Percentiles rank a stretch among this genome's conserved stretches.
Conservation (phyloP, 129 eudicot genomes). For the Chrysanthemum makinoi region DNA sequence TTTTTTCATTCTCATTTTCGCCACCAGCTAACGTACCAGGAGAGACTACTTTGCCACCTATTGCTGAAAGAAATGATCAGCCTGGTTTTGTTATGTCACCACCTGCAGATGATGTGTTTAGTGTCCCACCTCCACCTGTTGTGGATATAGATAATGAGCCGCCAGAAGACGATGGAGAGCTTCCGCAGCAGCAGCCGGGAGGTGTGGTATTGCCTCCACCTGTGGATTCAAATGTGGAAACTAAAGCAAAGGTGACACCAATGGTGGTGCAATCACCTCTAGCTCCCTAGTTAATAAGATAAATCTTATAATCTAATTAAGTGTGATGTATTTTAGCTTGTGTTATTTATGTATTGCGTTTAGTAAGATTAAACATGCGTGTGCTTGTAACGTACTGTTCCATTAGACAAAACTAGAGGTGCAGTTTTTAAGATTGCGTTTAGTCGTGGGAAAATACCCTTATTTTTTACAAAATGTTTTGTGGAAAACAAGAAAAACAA, state of each 20-base stretch:
- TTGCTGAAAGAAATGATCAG: slow-evolving; percentile 2
- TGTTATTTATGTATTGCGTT: background rate
- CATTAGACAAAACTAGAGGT: too few relatives aligned
- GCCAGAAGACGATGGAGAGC: background rate
- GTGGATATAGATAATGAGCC: slow-evolving; percentile 19
- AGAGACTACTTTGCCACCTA: slow-evolving; percentile 16
- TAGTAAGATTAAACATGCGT: background rate
- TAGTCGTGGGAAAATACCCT: too few relatives aligned
- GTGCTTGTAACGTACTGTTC: too few relatives aligned
- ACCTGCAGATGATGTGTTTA: background rate
- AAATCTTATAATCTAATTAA: too few relatives aligned
- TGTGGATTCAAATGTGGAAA: background rate
- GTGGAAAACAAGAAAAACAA: too few relatives aligned
- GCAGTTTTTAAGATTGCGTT: too few relatives aligned
- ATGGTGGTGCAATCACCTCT: slow-evolving; percentile 16
- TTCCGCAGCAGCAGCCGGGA: background rate
- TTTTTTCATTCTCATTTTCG: background rate
- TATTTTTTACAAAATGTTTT: too few relatives aligned
- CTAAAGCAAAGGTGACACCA: background rate
- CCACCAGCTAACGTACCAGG: slow-evolving; percentile 11
- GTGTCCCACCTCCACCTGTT: slow-evolving; percentile 38
- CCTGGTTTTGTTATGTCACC: slow-evolving; percentile 18
- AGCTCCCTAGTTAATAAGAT: background rate
- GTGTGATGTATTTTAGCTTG: too few relatives aligned
- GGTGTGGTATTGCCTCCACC: slow-evolving; percentile 1